Conservation (phyloP, 163 green algal species). For the Scenedesmus sp. region DNA sequence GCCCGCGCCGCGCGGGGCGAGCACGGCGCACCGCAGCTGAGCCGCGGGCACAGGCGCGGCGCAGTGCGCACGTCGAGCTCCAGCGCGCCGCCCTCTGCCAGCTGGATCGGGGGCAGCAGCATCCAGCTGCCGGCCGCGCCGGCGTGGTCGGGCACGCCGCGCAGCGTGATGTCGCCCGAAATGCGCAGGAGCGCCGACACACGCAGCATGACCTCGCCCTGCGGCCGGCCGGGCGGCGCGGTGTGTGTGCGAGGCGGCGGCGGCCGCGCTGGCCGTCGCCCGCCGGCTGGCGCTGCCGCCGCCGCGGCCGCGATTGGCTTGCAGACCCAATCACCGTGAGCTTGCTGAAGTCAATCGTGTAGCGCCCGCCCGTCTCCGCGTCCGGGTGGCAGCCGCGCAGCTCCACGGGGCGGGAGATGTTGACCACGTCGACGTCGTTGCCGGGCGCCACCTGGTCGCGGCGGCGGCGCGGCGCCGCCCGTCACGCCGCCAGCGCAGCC, state of each 20-base stretch:
- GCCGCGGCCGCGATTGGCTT: neutral
- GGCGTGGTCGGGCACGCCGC: constrained; percentile 2
- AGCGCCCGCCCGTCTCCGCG: neutral
- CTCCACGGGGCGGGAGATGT: neutral
- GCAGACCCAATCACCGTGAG: neutral
- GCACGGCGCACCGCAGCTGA: neutral
- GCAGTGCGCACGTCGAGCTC: constrained; percentile 17
- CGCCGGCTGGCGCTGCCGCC: neutral
- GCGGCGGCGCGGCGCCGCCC: no score
- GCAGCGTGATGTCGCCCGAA: constrained; percentile 1
- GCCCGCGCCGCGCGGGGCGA: neutral
- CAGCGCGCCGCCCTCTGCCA: neutral
- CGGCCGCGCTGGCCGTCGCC: no score
- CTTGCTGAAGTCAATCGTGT: constrained; percentile 7
- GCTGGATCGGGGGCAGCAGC: neutral
- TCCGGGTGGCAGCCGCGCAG: constrained; percentile 15
- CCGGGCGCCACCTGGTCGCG: no score
- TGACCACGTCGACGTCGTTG: no score
- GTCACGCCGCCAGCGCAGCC: no score
- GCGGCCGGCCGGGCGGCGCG: no score
- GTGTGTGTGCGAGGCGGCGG: no score
- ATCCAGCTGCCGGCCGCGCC: constrained; percentile 30
- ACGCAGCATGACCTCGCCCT: neutral
- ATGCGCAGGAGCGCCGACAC: constrained; percentile 14
- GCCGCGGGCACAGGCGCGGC: no score